Conservation (phyloP, 2,329 filamentous ascomycete genomes). For the Colletotrichum siamense region DNA sequence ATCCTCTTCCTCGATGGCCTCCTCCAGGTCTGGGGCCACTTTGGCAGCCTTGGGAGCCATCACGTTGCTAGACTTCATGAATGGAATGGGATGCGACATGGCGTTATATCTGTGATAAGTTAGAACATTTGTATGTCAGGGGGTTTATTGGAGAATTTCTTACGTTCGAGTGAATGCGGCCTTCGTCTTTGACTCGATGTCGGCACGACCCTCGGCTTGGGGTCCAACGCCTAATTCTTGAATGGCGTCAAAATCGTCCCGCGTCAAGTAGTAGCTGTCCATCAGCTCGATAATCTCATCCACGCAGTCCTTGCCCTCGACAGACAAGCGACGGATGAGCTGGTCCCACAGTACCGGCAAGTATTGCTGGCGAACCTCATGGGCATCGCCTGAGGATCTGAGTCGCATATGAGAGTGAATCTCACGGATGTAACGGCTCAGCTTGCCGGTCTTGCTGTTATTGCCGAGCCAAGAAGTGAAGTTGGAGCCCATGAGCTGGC, state of each 20-base stretch:
- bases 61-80: conserved; percentile 90
- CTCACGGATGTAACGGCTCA: conserved; percentile 85
- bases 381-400: conserved; percentile 85
- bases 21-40: conserved; percentile 91
- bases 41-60: conserved; percentile 73
- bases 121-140: not conserved
- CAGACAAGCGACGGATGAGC: conserved; percentile 75
- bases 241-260: conserved; percentile 93
- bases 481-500: conserved; percentile 73
- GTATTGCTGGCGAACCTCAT: conserved; percentile 95
- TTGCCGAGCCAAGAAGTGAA: conserved; percentile 96
- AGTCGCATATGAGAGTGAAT: conserved; percentile 98
- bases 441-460: conserved; percentile 83
- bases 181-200: conserved; percentile 86
- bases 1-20: conserved; percentile 93
- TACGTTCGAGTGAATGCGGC: conserved; percentile 86
- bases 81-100: conserved; percentile 87
- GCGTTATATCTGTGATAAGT: conserved; percentile 73
- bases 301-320: conserved; percentile 82
- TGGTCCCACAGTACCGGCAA: conserved; percentile 86
- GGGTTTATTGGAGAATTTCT: conserved; percentile 41
- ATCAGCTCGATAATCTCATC: conserved; percentile 89
- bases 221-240: conserved; percentile 88
- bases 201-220: conserved; percentile 77
- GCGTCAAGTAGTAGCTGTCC: conserved; percentile 95